These are phyloP conservation scores for Magnusiomyces ingens DNA, from an alignment of 1,139 yeast species.

Conservation along the genomic window DNA sequence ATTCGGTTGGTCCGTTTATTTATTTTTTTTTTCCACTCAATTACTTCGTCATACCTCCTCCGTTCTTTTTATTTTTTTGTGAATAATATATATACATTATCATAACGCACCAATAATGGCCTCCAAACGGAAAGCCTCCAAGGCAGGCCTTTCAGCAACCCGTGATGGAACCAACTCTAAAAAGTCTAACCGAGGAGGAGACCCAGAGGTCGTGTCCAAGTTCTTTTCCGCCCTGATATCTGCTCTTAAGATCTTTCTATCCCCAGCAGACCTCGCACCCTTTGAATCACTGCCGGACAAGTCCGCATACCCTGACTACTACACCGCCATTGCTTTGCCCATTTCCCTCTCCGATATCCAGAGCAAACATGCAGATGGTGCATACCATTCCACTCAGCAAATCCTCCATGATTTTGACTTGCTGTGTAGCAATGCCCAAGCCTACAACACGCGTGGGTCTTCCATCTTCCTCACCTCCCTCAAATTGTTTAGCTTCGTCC, in stretches of 20 bases:
- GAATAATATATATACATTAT: too few species aligned
- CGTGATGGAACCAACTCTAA: too few species aligned
- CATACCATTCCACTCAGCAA: background rate
- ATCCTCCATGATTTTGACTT: constrained; percentile 1
- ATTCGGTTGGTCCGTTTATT: too few species aligned
- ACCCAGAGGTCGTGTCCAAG: background rate
- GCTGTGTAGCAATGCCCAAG: constrained; percentile 2
- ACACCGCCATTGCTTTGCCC: background rate
- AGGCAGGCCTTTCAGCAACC: too few species aligned
- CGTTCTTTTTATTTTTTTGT: too few species aligned
- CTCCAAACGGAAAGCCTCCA: too few species aligned
- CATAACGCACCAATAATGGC: too few species aligned
- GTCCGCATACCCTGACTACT: constrained; percentile 3
- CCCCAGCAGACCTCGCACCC: background rate
- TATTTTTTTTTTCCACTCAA: too few species aligned
- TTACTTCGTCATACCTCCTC: too few species aligned
- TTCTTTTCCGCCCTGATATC: background rate
- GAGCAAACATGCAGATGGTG: background rate
- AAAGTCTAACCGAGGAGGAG: too few species aligned
- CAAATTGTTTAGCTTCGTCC: background rate
- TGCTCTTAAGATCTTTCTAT: background rate
- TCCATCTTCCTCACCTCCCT: background rate
- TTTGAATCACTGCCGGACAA: constrained; percentile 1
- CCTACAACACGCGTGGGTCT: constrained; percentile 1
- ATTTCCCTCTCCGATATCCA: background rate